A percentile compares a stretch with the other conserved stretches of the same genome.
Conservation (phyloP, 306 rosid species). For the Cajanus cajan region DNA sequence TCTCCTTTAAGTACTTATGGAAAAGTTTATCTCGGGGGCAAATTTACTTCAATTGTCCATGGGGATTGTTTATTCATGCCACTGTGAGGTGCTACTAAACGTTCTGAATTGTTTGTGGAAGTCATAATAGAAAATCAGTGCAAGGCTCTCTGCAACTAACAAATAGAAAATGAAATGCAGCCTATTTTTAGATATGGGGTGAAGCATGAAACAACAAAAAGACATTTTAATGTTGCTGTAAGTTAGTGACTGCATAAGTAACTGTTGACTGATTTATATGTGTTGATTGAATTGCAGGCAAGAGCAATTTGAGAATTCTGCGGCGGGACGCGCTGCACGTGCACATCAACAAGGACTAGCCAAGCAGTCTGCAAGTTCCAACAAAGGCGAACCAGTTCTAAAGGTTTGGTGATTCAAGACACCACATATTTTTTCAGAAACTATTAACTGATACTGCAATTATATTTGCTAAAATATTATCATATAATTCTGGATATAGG, state of each 20-base stretch:
- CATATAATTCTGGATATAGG: not conserved
- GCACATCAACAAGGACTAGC: constrained; percentile 70
- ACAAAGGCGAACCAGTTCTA: constrained; percentile 76
- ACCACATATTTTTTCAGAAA: not conserved
- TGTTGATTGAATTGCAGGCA: constrained; percentile 57
- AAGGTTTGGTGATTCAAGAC: constrained; percentile 50
- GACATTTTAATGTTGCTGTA: not conserved
- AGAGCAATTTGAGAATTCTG: constrained; percentile 74
- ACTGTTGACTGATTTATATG: not conserved
- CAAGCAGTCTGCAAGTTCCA: constrained; percentile 65
- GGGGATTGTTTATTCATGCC: constrained; percentile 2
- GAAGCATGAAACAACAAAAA: not conserved
- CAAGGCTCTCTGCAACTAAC: not conserved
- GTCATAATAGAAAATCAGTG: not conserved
- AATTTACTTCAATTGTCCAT: constrained; percentile 3
- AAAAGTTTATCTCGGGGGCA: too few species aligned
- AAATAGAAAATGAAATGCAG: not conserved
- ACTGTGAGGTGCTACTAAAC: not conserved
- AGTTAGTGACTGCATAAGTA: not conserved
- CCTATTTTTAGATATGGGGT: not conserved
- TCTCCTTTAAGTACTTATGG: too few species aligned
- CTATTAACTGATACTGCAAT: not conserved
- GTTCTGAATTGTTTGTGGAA: not conserved
- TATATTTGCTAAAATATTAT: not conserved
- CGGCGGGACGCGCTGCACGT: constrained; percentile 89